Conservation (phyloP, 1,139 yeast genomes). For the Hanseniaspora gamundiae region DNA sequence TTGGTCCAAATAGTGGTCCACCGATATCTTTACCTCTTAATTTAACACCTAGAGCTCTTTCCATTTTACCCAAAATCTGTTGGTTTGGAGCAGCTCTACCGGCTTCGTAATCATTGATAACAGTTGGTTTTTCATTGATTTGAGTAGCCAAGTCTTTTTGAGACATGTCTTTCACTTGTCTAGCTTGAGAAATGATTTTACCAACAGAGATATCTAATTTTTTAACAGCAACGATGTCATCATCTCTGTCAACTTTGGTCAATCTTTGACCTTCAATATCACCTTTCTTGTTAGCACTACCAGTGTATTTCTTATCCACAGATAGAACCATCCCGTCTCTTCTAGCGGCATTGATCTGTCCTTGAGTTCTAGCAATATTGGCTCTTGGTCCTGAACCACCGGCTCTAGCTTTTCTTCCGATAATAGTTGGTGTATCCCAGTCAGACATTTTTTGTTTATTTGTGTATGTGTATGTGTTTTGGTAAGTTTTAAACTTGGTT, state of each 20-base stretch:
- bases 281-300: constrained; percentile 49
- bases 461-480: neutral
- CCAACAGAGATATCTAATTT: constrained; percentile 80
- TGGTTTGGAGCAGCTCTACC: constrained; percentile 96
- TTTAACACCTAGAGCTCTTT: constrained; percentile 88
- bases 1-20: constrained; percentile 50
- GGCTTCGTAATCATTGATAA: constrained; percentile 91
- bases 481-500: neutral
- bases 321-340: constrained; percentile 81
- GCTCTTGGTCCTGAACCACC: constrained; percentile 88
- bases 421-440: constrained; percentile 83
- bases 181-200: constrained; percentile 71
- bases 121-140: constrained; percentile 90
- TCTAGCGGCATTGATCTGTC: constrained; percentile 85
- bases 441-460: constrained; percentile 33
- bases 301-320: constrained; percentile 84
- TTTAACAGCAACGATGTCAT: constrained; percentile 88
- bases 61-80: constrained; percentile 83
- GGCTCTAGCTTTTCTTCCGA: constrained; percentile 79
- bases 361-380: constrained; percentile 64
- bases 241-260: constrained; percentile 85
- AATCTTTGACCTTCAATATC: constrained; percentile 91
- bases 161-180: constrained; percentile 79
- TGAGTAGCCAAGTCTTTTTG: constrained; percentile 95
- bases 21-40: constrained; percentile 95